Evolutionary conservation across 1,284 basidiomycete species (phyloP).

Genomic region (Cryptococcus sp.): DNA sequence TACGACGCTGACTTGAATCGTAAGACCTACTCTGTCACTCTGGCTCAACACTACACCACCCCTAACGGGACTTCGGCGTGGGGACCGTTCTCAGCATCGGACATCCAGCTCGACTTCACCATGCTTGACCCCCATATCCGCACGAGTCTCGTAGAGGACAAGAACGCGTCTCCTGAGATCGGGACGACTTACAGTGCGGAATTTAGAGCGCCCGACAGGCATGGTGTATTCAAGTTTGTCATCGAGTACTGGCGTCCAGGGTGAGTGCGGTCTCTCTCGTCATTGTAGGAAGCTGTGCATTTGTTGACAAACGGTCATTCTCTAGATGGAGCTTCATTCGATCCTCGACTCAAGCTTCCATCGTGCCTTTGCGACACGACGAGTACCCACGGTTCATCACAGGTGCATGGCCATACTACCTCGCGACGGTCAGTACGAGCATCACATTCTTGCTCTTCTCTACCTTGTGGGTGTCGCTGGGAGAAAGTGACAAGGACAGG

Average conservation of each 20-base stretch:
- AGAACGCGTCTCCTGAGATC: constrained; percentile 13
- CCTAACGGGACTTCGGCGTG: constrained; percentile 56
- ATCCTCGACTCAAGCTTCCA: constrained; percentile 73
- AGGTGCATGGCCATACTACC: constrained; percentile 93
- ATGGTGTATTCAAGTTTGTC: constrained; percentile 97
- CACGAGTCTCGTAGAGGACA: constrained; percentile 63
- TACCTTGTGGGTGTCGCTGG: constrained; percentile 70
- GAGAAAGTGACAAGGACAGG: constrained; percentile 56
- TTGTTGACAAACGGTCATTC: neutral
- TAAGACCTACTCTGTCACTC: constrained; percentile 71
- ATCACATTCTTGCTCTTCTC: constrained; percentile 80
- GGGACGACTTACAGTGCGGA: constrained; percentile 65
- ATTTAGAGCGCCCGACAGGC: constrained; percentile 88
- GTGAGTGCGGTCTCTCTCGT: constrained; percentile 52
- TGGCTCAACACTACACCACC: constrained; percentile 43
- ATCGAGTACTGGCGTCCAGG: constrained; percentile 86
- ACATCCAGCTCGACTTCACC: constrained; percentile 91
- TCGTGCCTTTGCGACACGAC: constrained; percentile 92
- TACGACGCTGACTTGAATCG: neutral
- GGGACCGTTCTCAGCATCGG: constrained; percentile 68
- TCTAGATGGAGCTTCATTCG: constrained; percentile 70
- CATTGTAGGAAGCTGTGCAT: constrained; percentile 1
- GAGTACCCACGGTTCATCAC: constrained; percentile 91
- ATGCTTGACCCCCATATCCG: constrained; percentile 97
- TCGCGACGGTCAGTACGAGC: constrained; percentile 82